phyloP scores from a whole-genome alignment of 306 rosid species.

The Rosa lucieae region DNA sequence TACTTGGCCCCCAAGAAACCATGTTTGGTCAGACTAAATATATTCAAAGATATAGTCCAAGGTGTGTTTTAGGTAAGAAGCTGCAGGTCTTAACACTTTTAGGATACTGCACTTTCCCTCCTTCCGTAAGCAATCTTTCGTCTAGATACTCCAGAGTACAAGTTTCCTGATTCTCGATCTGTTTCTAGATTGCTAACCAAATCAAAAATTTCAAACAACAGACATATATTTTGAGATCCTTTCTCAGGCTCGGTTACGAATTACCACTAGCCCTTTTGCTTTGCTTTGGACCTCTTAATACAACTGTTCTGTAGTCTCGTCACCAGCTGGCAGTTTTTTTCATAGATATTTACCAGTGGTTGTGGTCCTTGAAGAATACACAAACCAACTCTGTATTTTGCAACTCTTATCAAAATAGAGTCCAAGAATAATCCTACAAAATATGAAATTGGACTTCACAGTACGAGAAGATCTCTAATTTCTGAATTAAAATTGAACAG shows the following conservation, averaged over 20 bases:
- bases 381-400: no score
- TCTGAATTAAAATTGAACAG: no score
- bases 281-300: not conserved
- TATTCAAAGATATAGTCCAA: not conserved
- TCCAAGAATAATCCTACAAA: no score
- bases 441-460: no score
- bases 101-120: not conserved
- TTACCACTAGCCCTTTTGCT: not conserved
- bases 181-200: not conserved
- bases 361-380: no score
- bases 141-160: not conserved
- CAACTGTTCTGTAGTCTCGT: not conserved
- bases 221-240: not conserved
- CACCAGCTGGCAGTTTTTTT: not conserved
- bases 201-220: no score
- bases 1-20: not conserved
- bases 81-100: not conserved
- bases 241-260: no score
- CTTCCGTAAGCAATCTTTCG: not conserved
- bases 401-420: no score
- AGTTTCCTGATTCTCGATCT: not conserved
- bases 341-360: no score
- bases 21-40: not conserved
- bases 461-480: no score
- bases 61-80: not conserved